Percentiles rank a stretch among this genome's conserved stretches.
Conservation (phyloP, 2,329 filamentous ascomycete genomes). For the Metarhizium anisopliae region DNA sequence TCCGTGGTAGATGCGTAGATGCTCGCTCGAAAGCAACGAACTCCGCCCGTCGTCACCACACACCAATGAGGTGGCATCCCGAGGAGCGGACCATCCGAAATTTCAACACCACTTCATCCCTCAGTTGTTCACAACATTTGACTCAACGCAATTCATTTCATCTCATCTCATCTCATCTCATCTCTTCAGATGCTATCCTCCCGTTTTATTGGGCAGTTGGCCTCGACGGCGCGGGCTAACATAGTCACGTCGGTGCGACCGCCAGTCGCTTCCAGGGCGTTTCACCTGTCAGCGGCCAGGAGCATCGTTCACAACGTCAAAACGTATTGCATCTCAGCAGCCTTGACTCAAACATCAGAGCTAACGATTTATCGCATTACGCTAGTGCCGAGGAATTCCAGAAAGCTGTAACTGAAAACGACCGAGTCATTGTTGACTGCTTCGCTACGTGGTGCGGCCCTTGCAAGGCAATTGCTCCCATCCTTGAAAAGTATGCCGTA, state of each 20-base stretch:
- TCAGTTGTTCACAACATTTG: not conserved
- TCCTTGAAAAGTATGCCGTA: conserved; percentile 33
- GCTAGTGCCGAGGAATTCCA: conserved; percentile 52
- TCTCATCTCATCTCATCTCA: no score
- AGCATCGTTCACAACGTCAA: conserved; percentile 36
- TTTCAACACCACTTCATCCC: no score
- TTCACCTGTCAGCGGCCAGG: conserved; percentile 29
- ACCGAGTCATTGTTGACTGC: conserved; percentile 72
- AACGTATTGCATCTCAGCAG: conserved; percentile 20
- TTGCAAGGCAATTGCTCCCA: conserved; percentile 80
- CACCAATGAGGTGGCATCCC: not conserved
- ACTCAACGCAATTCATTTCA: not conserved
- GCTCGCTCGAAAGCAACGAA: not conserved
- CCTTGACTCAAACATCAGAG: not conserved
- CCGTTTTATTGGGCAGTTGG: not conserved
- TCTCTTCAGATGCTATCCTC: not conserved
- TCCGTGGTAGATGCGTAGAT: no score
- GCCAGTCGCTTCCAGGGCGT: conserved; percentile 10
- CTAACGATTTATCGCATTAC: not conserved
- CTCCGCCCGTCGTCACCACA: not conserved
- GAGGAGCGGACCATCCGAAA: no score
- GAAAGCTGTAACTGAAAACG: conserved; percentile 36
- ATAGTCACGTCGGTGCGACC: conserved; percentile 1
- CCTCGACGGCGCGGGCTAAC: not conserved
- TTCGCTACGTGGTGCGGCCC: conserved; percentile 89